These are phyloP conservation scores for Lentinula lateritia DNA, from an alignment of 768 basidiomycete genomes.

Conservation along the genomic window DNA sequence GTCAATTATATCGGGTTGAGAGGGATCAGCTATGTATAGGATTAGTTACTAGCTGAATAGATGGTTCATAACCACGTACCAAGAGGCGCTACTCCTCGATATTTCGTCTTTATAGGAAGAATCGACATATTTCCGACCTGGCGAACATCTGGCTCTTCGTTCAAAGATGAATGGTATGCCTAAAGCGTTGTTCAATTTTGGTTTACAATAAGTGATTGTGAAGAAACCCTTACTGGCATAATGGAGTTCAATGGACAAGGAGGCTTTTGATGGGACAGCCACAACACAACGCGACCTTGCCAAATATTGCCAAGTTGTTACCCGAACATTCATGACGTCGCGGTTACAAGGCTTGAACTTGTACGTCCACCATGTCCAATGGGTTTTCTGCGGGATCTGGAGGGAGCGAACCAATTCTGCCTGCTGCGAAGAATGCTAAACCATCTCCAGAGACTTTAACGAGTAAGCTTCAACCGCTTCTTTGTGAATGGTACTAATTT, in stretches of 20 bases:
- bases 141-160: constrained; percentile 75
- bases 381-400: constrained; percentile 12
- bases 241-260: constrained; percentile 4
- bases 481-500: background rate
- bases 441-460: constrained; percentile 69
- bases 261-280: background rate
- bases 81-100: constrained; percentile 87
- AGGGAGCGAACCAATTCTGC: constrained; percentile 41
- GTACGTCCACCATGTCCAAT: constrained; percentile 11
- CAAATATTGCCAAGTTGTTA: no score
- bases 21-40: constrained; percentile 59
- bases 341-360: background rate
- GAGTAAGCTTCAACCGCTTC: constrained; percentile 42
- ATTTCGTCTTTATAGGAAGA: constrained; percentile 85
- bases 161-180: constrained; percentile 96
- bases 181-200: constrained; percentile 23
- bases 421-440: constrained; percentile 34
- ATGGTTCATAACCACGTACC: constrained; percentile 35
- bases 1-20: constrained; percentile 85
- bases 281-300: background rate
- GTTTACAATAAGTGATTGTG: constrained; percentile 2
- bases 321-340: constrained; percentile 3
- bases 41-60: constrained; percentile 8
- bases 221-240: constrained; percentile 15
- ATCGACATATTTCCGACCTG: constrained; percentile 88